Base-by-base conservation (phyloP, 2,329 filamentous ascomycete species). In the Beauveria caledonica region DNA sequence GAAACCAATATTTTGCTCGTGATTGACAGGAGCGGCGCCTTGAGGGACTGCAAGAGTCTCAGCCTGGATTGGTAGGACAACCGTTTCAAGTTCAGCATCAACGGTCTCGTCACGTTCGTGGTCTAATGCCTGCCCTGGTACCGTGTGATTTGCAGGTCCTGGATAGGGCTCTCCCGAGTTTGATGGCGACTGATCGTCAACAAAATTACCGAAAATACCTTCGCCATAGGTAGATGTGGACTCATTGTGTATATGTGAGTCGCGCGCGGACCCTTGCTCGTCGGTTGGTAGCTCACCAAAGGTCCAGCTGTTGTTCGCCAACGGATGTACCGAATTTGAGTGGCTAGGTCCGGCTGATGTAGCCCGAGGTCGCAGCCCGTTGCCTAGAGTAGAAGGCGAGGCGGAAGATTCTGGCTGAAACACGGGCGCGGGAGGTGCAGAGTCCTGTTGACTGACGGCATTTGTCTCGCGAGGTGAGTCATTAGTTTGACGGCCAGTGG, bases 251-350 rank as follows among this genome's bases (percentile, higher is more conserved):
- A 23, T 19, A 36, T 39, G 15, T 10, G 25, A 40, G 21, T 40
- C 17, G 39, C 4, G 11, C 3, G 42, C 21, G 25, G 23, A 29
- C 10, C 9, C 27, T 29, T 13, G 48, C 10, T 53, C 50, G 8
- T 69, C 63, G 11, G 66, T 55, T 21, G 73, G 70, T 8, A 82
- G 63, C 25, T 72, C 72, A 4, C 76, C 73, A 64, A 86, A 86
- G 0, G 78, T 79, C 85, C 84, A 87, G 64, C 74, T 86, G 63
- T 85, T 85, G 67, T 83, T 83, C 1, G 78, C 83, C 17, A 86
- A 68, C 0, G 80, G 79, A 55, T 84, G 80, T 58, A 79, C 72
- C 2, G 71, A 70, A 9, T 75, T 71, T 4, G 72, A 73, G 6
- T 70, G 67, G 48, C 74, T 74, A 4, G 81, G 81, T 0, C 83